Evolutionary conservation across 2,329 filamentous ascomycete genomes (phyloP), one percentile per base, ranked within the genome.

Genomic region (Alternaria sp.): DNA sequence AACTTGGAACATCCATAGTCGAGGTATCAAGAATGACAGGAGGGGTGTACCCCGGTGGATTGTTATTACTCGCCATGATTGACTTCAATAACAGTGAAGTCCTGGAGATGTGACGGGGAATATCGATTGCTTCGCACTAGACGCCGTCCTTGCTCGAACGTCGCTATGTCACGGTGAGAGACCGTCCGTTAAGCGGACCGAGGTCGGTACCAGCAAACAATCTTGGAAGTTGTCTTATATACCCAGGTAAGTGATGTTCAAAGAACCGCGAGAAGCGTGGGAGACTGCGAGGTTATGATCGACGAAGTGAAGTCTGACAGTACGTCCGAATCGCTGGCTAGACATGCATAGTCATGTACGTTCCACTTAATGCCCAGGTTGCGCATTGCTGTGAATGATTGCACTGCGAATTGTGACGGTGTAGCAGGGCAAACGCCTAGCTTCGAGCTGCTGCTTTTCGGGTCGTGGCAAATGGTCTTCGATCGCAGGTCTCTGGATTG

Each of bases 371-470:
- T 62, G 56, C 60, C 54, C 40, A 30, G 59, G 62, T 46, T 40
- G 61, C 55, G 54, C 40, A 53, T 54, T 34, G n/a, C 28, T 57
- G 52, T 60, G 45, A 55, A 43, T 32, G 36, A 41, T 56, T 34
- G 12, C 28, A 36, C 7, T 36, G 18, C n/a, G 3, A 3, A 16
- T 30, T 40, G 16, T 52, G 32, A 40, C 16, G 16, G 44, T 11
- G 5, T 51, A 7, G 14, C 34, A 16, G 5, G 27, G 16, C 52
- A 43, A 52, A 69, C 27, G 27, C 30, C 38, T 10, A 25, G 45
- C 54, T 63, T 69, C 52, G 55, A 27, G 53, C 20, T 38, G n/a
- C 65, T 62, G 30, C 57, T 57, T 16, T 63, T 50, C 12, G 54
- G 52, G 27, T 46, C 45, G 14, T 40, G 52, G 30, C 69, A 72